Evolutionary conservation across 257 asterid species (phyloP).

Genomic region (Ajuga chamaepitys): DNA sequence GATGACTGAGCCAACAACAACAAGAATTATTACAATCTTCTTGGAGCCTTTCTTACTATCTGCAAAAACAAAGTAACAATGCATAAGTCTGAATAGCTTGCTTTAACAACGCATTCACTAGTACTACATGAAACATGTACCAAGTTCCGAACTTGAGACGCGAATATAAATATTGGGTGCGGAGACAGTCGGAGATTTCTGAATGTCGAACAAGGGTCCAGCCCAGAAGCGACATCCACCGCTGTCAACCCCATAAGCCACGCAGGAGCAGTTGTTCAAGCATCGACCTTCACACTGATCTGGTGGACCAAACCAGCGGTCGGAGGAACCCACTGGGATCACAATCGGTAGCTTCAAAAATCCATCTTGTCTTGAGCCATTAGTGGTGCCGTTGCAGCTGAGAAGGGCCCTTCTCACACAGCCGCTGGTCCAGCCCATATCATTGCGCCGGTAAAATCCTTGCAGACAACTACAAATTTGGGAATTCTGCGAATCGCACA

Average conservation of each 20-base stretch:
- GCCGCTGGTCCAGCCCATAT: conserved; percentile 39
- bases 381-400: conserved; percentile 18
- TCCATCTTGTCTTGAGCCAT: conserved; percentile 25
- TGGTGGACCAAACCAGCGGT: conserved; percentile 11
- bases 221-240: conserved; percentile 49
- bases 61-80: too few relatives aligned
- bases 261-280: conserved; percentile 24
- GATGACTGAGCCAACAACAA: conserved; percentile 7
- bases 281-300: conserved; percentile 32
- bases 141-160: conserved; percentile 34
- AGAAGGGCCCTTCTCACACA: conserved; percentile 33
- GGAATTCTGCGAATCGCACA: conserved; percentile 23
- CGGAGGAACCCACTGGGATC: conserved; percentile 29
- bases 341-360: conserved; percentile 24
- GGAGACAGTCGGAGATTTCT: conserved; percentile 9
- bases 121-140: conserved; percentile 7
- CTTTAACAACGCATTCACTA: background rate
- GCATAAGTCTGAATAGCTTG: background rate
- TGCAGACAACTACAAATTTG: conserved; percentile 41
- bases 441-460: conserved; percentile 34
- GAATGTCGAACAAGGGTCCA: conserved; percentile 25
- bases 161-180: conserved; percentile 40
- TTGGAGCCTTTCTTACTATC: conserved; percentile 2
- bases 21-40: conserved; percentile 13
- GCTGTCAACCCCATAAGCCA: background rate